phyloP scores from a whole-genome alignment of 2,329 filamentous ascomycete species.

The Stachybotrys chartarum region DNA sequence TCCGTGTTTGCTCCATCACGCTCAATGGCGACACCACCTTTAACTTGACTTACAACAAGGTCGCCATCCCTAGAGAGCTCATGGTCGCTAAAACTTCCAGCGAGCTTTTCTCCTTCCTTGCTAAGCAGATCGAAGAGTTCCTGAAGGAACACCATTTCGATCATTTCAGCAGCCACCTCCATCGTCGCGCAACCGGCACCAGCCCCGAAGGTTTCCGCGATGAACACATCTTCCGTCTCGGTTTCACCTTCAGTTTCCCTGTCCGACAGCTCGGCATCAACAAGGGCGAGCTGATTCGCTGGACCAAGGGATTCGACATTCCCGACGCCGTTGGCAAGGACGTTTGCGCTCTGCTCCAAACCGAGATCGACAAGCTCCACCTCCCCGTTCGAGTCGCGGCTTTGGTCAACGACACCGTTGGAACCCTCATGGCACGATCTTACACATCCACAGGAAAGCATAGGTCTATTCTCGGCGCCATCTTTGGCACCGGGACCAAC shows the following conservation, averaged over 20 bases:
- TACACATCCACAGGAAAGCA: constrained; percentile 88
- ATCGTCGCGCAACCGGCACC: constrained; percentile 55
- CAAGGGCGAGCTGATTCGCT: constrained; percentile 86
- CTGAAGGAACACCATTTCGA: constrained; percentile 81
- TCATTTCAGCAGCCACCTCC: constrained; percentile 67
- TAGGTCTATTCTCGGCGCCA: constrained; percentile 83
- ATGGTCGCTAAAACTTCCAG: constrained; percentile 84
- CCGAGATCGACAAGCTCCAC: constrained; percentile 77
- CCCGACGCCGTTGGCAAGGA: constrained; percentile 91
- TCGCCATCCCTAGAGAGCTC: constrained; percentile 79
- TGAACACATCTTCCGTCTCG: constrained; percentile 80
- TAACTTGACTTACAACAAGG: constrained; percentile 86
- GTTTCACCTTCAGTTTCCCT: constrained; percentile 99
- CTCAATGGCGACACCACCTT: constrained; percentile 94
- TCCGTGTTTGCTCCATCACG: constrained; percentile 91
- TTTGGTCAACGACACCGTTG: constrained; percentile 94
- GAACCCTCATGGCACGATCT: constrained; percentile 93
- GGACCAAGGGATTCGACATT: constrained; percentile 99
- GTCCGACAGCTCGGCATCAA: constrained; percentile 93
- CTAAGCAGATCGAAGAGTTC: constrained; percentile 86
- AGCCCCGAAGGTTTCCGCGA: constrained; percentile 54
- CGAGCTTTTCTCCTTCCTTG: constrained; percentile 87
- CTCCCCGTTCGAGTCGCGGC: constrained; percentile 93
- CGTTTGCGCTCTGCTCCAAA: constrained; percentile 83
- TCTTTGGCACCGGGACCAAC: constrained; percentile 96